These are phyloP conservation scores for Clonostachys rosea DNA, from an alignment of 2,329 filamentous ascomycete genomes.

Conservation along the genomic window DNA sequence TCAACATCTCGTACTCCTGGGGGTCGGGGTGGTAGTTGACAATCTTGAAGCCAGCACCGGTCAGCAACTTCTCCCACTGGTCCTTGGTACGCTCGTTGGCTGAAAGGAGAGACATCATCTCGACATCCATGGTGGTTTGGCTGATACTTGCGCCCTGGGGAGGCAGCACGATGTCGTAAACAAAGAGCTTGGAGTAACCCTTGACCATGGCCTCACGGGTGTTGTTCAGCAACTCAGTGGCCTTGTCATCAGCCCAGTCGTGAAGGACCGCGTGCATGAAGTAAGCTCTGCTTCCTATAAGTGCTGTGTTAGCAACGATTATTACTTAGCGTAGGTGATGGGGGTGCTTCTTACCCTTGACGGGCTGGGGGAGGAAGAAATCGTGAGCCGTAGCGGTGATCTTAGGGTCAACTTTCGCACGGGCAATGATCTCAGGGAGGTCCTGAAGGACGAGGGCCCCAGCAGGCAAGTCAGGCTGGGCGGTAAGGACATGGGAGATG, in stretches of 20 bases:
- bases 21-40: conserved; percentile 8
- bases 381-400: conserved; percentile 33
- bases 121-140: conserved; percentile 15
- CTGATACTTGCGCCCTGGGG: conserved; percentile 10
- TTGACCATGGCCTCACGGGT: conserved; percentile 20
- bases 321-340: no score
- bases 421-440: conserved; percentile 27
- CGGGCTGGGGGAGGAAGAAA: conserved; percentile 37
- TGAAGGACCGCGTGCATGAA: conserved; percentile 34
- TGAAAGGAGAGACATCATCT: conserved; percentile 20
- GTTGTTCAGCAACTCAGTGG: conserved; percentile 19
- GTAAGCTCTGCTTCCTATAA: conserved; percentile 23
- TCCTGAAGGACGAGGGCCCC: conserved; percentile 45
- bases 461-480: conserved; percentile 21
- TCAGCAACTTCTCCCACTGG: conserved; percentile 19
- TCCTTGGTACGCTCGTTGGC: conserved; percentile 21
- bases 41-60: conserved; percentile 14
- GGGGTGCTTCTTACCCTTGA: conserved; percentile 14
- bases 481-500: conserved; percentile 19
- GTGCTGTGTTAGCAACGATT: no score
- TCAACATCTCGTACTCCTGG: no score
- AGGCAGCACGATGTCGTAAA: conserved; percentile 17
- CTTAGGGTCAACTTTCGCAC: conserved; percentile 16
- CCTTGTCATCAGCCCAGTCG: conserved; percentile 26
- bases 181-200: conserved; percentile 22